These are phyloP conservation scores for Trichophyton mentagrophytes DNA, from an alignment of 2,329 filamentous ascomycete genomes.

Conservation along the genomic window DNA sequence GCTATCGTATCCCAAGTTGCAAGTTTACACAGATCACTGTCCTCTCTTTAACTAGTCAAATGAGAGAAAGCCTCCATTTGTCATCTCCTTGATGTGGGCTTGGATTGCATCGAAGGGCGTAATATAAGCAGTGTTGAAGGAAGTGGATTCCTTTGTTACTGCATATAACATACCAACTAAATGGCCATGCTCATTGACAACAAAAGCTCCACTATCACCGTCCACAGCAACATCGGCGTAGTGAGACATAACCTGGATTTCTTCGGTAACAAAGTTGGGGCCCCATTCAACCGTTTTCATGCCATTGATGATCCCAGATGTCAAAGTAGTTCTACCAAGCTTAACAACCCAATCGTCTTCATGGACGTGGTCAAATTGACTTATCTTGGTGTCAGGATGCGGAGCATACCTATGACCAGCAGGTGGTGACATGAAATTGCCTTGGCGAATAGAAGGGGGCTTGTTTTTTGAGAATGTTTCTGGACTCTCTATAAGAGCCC, in stretches of 20 bases:
- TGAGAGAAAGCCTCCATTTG: not conserved
- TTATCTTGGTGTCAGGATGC: not conserved
- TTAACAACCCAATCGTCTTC: not conserved
- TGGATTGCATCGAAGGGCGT: not conserved
- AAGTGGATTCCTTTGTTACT: not conserved
- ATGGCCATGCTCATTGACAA: not conserved
- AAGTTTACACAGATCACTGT: too few species aligned
- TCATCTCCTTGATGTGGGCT: not conserved
- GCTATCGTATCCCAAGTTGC: too few species aligned
- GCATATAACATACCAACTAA: not conserved
- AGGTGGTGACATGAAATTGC: not conserved
- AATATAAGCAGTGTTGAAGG: not conserved
- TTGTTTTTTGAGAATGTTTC: not conserved
- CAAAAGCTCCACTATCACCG: not conserved
- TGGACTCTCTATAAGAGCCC: not conserved
- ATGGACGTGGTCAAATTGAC: not conserved
- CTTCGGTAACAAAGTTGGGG: not conserved
- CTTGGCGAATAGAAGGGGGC: not conserved
- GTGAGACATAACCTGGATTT: not conserved
- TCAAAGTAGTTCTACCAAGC: not conserved
- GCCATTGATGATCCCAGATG: not conserved
- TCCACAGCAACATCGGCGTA: not conserved
- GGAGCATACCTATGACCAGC: not conserved
- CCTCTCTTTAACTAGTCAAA: too few species aligned
- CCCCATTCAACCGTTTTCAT: not conserved